Base-by-base conservation (phyloP, 192 early-diverging fungal genomes). In the Phycomyces blakesleeanus region DNA sequence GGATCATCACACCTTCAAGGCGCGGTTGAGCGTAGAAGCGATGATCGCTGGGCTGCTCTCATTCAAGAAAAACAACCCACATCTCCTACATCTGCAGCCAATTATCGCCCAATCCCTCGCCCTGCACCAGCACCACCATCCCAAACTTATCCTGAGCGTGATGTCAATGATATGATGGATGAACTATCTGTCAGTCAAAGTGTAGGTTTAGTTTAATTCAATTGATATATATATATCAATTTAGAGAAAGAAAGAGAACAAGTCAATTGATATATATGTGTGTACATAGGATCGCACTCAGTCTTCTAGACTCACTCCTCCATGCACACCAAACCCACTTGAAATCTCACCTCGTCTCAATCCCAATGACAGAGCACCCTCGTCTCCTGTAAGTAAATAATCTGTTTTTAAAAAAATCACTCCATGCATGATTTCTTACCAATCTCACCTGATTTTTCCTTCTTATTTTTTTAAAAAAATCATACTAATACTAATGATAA, bases 21-120 rank as follows among this genome's bases (percentile, higher is more conserved):
- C 25, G 61, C 68, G 1, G 74, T 76, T 14, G 74, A 76, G 51
- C 22, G 61, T 21, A 42, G 26, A 22, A 55, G 64, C n/a, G 81
- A 81, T 51, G 79, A 85, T 57, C 77, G 81, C 27, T 85, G 83
- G 83, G 76, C 79, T 24, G 82, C 85, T 73, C 67, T 88, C 56
- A 63, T 87, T 67, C 67, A 82, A 69, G 73, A 74, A 73, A 40
- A 26, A 4, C 59, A 42, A 24, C 16, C 49, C 1, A 44, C 63
- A 15, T 55, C 67, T 18, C 52, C 29, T n/a, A 40, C 20, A 6
- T 55, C 53, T 29, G 37, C 52, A 9, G 51, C 53, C 18, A 50
- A 52, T 27, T 18, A 38, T 25, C 58, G 38, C 9, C 53, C 55
- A 21, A 61, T 58, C 7, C 57, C 59, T 38, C 58, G 57, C 27